Percentiles rank a stretch among this genome's conserved stretches.
These are phyloP conservation scores for Phytophthora macrochlamydospora DNA, from an alignment of 352 stramenopile species.

Conservation along the genomic window DNA sequence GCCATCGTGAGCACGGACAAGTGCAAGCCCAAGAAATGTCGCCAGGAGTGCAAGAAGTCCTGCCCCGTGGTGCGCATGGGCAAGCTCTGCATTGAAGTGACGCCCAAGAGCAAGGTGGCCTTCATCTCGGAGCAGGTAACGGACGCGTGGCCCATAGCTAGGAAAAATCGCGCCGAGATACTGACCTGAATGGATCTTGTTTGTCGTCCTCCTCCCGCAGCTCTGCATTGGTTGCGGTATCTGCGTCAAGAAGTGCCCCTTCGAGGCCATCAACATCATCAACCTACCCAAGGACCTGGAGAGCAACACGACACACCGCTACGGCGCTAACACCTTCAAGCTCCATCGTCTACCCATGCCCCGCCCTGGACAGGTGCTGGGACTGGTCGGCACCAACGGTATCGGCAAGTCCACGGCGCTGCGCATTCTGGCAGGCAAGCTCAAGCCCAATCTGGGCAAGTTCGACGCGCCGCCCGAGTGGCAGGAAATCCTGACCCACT, in stretches of 20 bases:
- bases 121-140: slow-evolving; percentile 96
- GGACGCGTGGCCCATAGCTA: not conserved
- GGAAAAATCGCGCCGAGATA: too few species aligned
- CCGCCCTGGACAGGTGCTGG: slow-evolving; percentile 97
- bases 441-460: slow-evolving; percentile 99
- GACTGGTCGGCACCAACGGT: slow-evolving; percentile 99
- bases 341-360: slow-evolving; percentile 99
- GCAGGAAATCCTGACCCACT: slow-evolving; percentile 99
- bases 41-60: slow-evolving; percentile 99
- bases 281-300: slow-evolving; percentile 99
- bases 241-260: slow-evolving; percentile 99
- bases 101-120: slow-evolving; percentile 95
- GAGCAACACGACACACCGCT: slow-evolving; percentile 99
- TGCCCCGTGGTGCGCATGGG: slow-evolving; percentile 99
- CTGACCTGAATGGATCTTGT: not conserved
- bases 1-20: slow-evolving; percentile 98
- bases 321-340: slow-evolving; percentile 99
- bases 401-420: slow-evolving; percentile 99
- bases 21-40: slow-evolving; percentile 99
- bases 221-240: slow-evolving; percentile 99
- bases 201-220: slow-evolving; percentile 34
- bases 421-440: slow-evolving; percentile 98
- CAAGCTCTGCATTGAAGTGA: slow-evolving; percentile 99
- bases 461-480: slow-evolving; percentile 98
- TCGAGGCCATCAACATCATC: slow-evolving; percentile 99